Evolutionary conservation across 1,284 basidiomycete species (phyloP), one percentile per base, ranked within the genome.

Genomic region (Microbotryomycetes sp.): DNA sequence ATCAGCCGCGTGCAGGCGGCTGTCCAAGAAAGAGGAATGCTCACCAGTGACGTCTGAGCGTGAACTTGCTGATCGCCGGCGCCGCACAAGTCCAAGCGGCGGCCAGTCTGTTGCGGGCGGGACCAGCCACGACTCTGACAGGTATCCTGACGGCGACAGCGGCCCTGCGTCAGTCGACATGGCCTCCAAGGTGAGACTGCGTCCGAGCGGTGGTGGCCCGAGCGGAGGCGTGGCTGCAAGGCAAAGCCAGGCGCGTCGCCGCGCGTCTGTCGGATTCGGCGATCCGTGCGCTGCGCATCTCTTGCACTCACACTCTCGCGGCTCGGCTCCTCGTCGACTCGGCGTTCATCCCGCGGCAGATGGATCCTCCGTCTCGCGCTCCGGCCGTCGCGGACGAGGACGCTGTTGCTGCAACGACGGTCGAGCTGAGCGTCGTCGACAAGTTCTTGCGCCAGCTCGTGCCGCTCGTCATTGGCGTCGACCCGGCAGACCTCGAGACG

Each of bases 381-480:
- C n/a, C n/a, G n/a, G n/a, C n/a, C n/a, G n/a, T n/a, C n/a, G n/a
- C n/a, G n/a, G n/a, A n/a, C n/a, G n/a, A n/a, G n/a, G 18, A 41
- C 35, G 18, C 35, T 18, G 35, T 41, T 18, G 35, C 35, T 11
- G 9, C 49, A 23, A 18, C 64, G 11, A 28, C 62, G 16, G 73
- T 76, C 57, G 75, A 77, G 63, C 60, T 71, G n/a, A 56, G 67
- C 21, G 61, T 68, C n/a, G 73, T 78, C 64, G 67, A 67, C 9
- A 21, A 60, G 6, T 91, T 89, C 75, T 78, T 91, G 35, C 76
- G 81, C 49, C 79, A 82, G 1, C 78, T 91, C 28, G 77, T 91
- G 2, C 88, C 88, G 1, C 85, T 88, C 18, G 79, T 90, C 1
- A 80, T 91, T 24, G 87, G 83, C 13, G 84, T 86, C 4, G 72